Evolutionary conservation across 2,329 filamentous ascomycete species (phyloP).

Genomic region (Fusarium chuoi): DNA sequence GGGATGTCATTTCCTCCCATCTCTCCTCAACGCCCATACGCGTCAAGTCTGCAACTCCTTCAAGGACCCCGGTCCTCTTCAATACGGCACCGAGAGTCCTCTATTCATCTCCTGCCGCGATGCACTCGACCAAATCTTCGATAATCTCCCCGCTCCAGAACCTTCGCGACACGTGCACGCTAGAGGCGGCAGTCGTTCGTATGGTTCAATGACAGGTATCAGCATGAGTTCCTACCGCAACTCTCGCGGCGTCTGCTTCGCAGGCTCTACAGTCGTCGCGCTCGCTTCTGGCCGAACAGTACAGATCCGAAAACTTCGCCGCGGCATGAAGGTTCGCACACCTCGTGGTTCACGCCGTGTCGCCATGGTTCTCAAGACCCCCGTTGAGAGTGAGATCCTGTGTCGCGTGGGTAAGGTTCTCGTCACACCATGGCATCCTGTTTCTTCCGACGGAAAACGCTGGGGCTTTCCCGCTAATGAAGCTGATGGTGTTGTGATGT

Average conservation of each 20-base stretch:
- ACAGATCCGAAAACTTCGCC: constrained; percentile 56
- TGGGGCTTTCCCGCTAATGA: constrained; percentile 62
- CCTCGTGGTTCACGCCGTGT: constrained; percentile 61
- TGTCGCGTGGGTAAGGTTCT: constrained; percentile 59
- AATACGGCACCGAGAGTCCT: constrained; percentile 61
- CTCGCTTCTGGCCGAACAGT: constrained; percentile 55
- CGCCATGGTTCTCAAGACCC: constrained; percentile 61
- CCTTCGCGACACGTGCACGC: constrained; percentile 46
- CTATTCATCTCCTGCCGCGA: constrained; percentile 64
- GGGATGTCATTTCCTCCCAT: constrained; percentile 68
- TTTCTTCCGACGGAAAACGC: constrained; percentile 51
- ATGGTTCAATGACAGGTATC: constrained; percentile 29
- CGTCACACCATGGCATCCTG: constrained; percentile 70
- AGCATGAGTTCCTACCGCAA: constrained; percentile 59
- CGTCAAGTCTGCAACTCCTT: constrained; percentile 70
- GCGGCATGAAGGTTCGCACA: constrained; percentile 61
- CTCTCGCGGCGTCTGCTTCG: constrained; percentile 61
- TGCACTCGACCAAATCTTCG: constrained; percentile 60
- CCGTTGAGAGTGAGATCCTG: constrained; percentile 53
- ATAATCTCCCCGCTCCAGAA: constrained; percentile 56
- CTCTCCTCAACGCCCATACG: constrained; percentile 65
- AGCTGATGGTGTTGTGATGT: constrained; percentile 48
- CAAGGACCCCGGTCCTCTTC: constrained; percentile 68
- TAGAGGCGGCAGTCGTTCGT: not conserved
- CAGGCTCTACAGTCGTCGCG: constrained; percentile 57